Percentiles rank a stretch among this genome's conserved stretches.
Conservation (phyloP, 305 asterid genomes). For the Rubia peregrina region DNA sequence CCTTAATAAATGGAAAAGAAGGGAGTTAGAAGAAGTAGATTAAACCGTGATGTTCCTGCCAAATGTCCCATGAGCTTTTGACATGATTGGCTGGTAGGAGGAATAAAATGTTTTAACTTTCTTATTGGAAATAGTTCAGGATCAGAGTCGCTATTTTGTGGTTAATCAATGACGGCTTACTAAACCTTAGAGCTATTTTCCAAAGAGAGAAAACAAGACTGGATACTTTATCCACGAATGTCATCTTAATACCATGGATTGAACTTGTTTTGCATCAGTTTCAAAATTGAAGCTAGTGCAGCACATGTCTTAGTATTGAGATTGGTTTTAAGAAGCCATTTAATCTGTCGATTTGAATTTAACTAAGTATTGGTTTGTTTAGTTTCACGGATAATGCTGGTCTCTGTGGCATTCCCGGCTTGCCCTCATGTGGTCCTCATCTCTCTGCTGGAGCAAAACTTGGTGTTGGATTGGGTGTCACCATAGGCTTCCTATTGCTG, state of each 20-base stretch:
- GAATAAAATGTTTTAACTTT: neutral
- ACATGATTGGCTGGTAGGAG: neutral
- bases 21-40: neutral
- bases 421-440: constrained; percentile 67
- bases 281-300: neutral
- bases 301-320: constrained; percentile 2
- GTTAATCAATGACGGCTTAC: neutral
- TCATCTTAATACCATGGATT: no score
- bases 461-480: constrained; percentile 58
- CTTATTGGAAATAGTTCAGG: neutral
- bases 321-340: neutral
- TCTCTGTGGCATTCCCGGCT: constrained; percentile 93
- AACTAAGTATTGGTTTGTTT: constrained; percentile 27
- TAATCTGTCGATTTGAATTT: neutral
- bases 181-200: neutral
- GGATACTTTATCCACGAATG: neutral
- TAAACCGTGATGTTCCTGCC: neutral
- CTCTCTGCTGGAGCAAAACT: constrained; percentile 69
- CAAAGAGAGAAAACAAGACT: neutral
- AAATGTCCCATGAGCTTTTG: neutral
- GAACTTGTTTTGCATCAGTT: neutral
- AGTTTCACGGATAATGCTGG: constrained; percentile 95
- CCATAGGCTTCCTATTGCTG: constrained; percentile 45
- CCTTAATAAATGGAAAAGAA: neutral
- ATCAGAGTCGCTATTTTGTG: neutral